Conservation (phyloP, 148 eudicot genomes). For the Rhododendron ferrugineum region DNA sequence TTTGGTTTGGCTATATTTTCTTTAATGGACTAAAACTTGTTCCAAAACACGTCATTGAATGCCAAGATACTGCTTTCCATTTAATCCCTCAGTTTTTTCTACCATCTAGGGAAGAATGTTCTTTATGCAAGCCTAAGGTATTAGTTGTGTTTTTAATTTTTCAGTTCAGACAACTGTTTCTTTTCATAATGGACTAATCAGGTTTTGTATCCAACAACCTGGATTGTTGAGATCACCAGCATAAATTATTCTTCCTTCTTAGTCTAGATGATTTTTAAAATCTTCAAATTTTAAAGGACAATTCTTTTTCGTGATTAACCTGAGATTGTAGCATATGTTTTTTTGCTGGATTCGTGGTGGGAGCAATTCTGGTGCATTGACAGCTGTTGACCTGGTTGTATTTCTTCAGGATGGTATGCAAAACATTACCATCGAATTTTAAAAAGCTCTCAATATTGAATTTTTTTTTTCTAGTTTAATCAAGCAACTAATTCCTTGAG, state of each 20-base stretch:
- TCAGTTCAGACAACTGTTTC: neutral
- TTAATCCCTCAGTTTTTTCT: neutral
- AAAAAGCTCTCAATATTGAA: neutral
- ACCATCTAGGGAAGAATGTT: neutral
- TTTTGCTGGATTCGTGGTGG: slow-evolving; percentile 26
- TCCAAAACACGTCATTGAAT: neutral
- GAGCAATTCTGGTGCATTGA: slow-evolving; percentile 36
- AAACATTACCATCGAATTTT: slow-evolving; percentile 6
- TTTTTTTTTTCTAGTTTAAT: neutral
- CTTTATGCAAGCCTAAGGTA: neutral
- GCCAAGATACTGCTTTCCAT: neutral
- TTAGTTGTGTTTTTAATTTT: neutral
- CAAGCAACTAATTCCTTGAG: neutral
- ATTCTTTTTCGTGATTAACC: slow-evolving; percentile 6
- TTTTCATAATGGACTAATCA: neutral
- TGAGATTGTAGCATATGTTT: neutral
- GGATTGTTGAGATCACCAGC: slow-evolving; percentile 1
- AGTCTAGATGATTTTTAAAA: neutral
- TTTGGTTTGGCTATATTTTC: neutral
- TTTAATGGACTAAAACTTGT: neutral
- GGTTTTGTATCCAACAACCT: neutral
- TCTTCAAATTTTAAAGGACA: neutral
- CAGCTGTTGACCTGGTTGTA: slow-evolving; percentile 29
- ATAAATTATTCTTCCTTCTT: neutral
- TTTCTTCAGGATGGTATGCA: slow-evolving; percentile 76